Conservation (phyloP, 2,329 filamentous ascomycete species). For the Aspergillus niger region DNA sequence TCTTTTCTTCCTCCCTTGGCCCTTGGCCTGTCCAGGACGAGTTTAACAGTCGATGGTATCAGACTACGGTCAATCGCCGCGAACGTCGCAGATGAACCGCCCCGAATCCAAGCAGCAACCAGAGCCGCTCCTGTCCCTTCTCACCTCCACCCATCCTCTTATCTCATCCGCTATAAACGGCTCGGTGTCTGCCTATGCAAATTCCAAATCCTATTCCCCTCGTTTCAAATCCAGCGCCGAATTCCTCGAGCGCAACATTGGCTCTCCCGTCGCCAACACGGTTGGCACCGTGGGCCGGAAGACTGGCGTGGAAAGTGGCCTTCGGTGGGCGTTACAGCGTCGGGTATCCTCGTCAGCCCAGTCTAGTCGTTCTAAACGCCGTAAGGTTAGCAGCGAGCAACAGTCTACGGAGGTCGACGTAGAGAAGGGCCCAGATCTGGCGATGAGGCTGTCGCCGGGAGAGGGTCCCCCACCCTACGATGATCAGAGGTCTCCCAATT, state of each 20-base stretch:
- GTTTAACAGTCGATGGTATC: not conserved
- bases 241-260: conserved; percentile 85
- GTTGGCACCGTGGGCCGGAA: conserved; percentile 80
- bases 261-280: conserved; percentile 78
- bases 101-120: conserved; percentile 54
- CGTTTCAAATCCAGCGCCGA: conserved; percentile 87
- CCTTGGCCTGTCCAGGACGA: not conserved
- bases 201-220: conserved; percentile 86
- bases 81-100: conserved; percentile 40
- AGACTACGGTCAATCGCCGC: conserved; percentile 70
- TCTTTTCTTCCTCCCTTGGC: not conserved
- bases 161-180: conserved; percentile 82
- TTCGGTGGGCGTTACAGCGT: conserved; percentile 74
- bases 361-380: conserved; percentile 44
- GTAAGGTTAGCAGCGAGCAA: conserved; percentile 45
- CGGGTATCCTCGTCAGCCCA: conserved; percentile 38
- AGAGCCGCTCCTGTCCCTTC: conserved; percentile 80
- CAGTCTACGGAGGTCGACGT: conserved; percentile 48
- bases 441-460: conserved; percentile 57
- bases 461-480: conserved; percentile 85
- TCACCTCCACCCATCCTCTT: conserved; percentile 85
- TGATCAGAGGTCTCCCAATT: conserved; percentile 72
- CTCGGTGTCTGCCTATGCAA: conserved; percentile 81
- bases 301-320: conserved; percentile 83
- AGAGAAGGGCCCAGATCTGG: conserved; percentile 43